Percentiles rank a stretch among this genome's conserved stretches.
phyloP scores from a whole-genome alignment of 2,329 filamentous ascomycete species.

The Curvularia lunata region DNA sequence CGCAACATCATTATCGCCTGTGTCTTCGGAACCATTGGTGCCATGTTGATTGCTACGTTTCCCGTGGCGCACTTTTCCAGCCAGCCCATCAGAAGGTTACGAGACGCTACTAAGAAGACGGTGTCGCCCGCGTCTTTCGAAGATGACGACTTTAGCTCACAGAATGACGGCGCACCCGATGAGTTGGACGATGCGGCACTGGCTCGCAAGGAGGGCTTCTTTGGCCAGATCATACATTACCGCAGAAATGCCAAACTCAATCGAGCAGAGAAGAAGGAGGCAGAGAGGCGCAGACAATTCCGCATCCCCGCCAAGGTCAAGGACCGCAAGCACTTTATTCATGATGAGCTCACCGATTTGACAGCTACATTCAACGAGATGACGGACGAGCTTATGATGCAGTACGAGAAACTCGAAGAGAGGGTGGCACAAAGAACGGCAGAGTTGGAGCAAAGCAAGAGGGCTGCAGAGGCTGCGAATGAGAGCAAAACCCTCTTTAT shows the following conservation, averaged over 20 bases:
- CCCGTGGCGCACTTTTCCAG: conserved; percentile 84
- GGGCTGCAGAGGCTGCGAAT: conserved; percentile 91
- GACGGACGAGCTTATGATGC: conserved; percentile 86
- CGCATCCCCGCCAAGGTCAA: conserved; percentile 85
- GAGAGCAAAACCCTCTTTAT: conserved; percentile 98
- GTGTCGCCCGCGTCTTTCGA: conserved; percentile 69
- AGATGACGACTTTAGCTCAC: conserved; percentile 48
- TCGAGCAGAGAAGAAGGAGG: conserved; percentile 48
- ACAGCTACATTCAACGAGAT: conserved; percentile 90
- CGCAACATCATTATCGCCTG: conserved; percentile 81
- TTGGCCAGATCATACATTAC: conserved; percentile 47
- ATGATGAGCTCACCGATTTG: conserved; percentile 84
- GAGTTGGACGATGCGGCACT: conserved; percentile 57
- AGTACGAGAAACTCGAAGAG: conserved; percentile 83
- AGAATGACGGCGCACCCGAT: conserved; percentile 49
- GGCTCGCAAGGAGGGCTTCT: conserved; percentile 56
- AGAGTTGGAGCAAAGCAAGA: conserved; percentile 87
- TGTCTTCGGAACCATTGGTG: conserved; percentile 80
- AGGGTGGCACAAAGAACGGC: conserved; percentile 82
- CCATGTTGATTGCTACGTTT: conserved; percentile 73
- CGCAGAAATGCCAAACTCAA: conserved; percentile 42
- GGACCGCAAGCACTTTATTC: conserved; percentile 74
- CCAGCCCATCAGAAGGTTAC: conserved; percentile 77
- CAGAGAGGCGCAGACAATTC: conserved; percentile 64
- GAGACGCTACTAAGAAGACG: conserved; percentile 75